Percentiles rank a stretch among this genome's conserved stretches.
Conservation (phyloP, 768 basidiomycete species). For the Pisolithus tinctorius region DNA sequence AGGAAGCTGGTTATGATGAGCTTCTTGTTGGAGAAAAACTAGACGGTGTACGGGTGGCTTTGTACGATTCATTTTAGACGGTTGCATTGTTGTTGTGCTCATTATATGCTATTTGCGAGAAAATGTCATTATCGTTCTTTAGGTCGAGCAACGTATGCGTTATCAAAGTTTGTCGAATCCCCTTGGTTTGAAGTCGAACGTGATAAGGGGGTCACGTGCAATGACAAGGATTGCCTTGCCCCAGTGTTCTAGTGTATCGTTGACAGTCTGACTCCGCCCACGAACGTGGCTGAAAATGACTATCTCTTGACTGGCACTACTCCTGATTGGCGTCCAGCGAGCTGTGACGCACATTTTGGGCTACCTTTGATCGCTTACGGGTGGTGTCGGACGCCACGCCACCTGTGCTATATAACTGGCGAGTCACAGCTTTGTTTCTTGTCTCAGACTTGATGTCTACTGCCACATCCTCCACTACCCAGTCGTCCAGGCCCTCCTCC, state of each 20-base stretch:
- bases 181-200: slow-evolving; percentile 3
- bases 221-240: slow-evolving; percentile 6
- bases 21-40: not conserved
- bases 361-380: not conserved
- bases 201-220: slow-evolving; percentile 18
- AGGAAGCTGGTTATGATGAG: slow-evolving; percentile 1
- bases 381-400: slow-evolving; percentile 13
- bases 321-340: not conserved
- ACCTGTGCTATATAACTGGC: slow-evolving; percentile 25
- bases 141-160: not conserved
- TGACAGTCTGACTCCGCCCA: not conserved
- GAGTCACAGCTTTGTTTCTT: slow-evolving; percentile 3
- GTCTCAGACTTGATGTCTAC: slow-evolving; percentile 23
- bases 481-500: slow-evolving; percentile 9
- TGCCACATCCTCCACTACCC: slow-evolving; percentile 11
- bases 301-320: not conserved
- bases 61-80: slow-evolving; percentile 23
- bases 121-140: slow-evolving; percentile 8
- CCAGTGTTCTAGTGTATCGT: slow-evolving; percentile 19
- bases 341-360: not conserved
- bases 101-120: slow-evolving; percentile 18
- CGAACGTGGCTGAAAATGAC: slow-evolving; percentile 15
- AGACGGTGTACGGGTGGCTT: slow-evolving; percentile 4
- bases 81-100: slow-evolving; percentile 10
- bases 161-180: no score